Evolutionary conservation across 2,329 filamentous ascomycete species (phyloP), one percentile per base, ranked within the genome.

Genomic region (Stemphylium beticola): DNA sequence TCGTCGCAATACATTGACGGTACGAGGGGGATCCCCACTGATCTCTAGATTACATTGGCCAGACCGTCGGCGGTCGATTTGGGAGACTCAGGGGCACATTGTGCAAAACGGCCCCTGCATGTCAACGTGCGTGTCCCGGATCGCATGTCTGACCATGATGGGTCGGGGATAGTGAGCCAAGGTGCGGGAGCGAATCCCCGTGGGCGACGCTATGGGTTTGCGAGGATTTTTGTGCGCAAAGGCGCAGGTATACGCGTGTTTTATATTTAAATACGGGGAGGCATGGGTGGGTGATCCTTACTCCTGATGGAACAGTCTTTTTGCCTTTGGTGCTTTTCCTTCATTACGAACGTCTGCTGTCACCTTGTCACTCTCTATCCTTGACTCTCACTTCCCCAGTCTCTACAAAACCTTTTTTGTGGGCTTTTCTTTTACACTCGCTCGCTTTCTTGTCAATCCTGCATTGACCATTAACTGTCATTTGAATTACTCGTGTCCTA

Each of bases 71-170:
- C 59, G 43, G 57, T 49, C 55, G 7, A n/a, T 43, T 38, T 52
- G 49, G 53, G 4, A 29, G 26, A 29, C 57, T 67, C 65, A 69
- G 66, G 66, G 66, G 66, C 61, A 62, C 48, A 49, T 33, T 57
- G 45, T 58, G 43, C 57, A 49, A 52, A 38, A 48, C 55, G 60
- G 55, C 60, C 58, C 58, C 60, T 62, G 60, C 57, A 62, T 62
- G 55, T 44, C 56, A 54, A 57, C 46, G 34, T 37, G 47, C 8
- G 22, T 47, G 53, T 48, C 46, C 26, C 40, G 42, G 45, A 54
- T 55, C 50, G 49, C 57, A 42, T 53, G 55, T 51, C 56, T 52
- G 58, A 53, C 58, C 44, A 49, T 32, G 34, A 51, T 50, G 22
- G 39, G 26, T 5, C 34, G 22, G 22, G 22, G 22, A 7, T 4